phyloP scores from a whole-genome alignment of 1,284 basidiomycete species.

The Papiliotrema laurentii region DNA sequence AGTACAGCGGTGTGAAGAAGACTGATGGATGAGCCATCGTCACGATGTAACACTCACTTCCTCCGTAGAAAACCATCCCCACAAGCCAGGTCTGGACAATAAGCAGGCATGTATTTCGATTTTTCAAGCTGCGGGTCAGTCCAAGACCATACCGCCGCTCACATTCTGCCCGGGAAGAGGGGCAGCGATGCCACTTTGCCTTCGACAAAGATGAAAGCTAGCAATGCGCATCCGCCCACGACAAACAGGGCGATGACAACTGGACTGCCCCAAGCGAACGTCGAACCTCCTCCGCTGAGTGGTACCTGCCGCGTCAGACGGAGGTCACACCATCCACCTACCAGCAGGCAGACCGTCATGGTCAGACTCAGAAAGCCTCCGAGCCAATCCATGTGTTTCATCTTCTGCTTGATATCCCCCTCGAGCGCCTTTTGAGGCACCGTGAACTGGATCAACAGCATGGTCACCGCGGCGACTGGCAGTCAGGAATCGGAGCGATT shows the following conservation, averaged over 20 bases:
- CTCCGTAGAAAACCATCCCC: slow-evolving; percentile 30
- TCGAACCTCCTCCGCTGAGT: slow-evolving; percentile 33
- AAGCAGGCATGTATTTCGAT: slow-evolving; percentile 27
- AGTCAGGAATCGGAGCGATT: no score
- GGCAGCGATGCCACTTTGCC: slow-evolving; percentile 24
- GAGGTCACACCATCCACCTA: background rate
- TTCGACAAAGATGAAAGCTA: slow-evolving; percentile 23
- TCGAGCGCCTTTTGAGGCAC: slow-evolving; percentile 24
- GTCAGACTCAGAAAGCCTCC: slow-evolving; percentile 21
- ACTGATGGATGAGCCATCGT: slow-evolving; percentile 1
- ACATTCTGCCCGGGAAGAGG: slow-evolving; percentile 24
- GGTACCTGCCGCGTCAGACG: slow-evolving; percentile 17
- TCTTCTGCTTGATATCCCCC: slow-evolving; percentile 21
- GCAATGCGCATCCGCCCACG: slow-evolving; percentile 11
- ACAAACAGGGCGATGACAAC: slow-evolving; percentile 29
- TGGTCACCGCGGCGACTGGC: slow-evolving; percentile 17
- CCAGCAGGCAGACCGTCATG: slow-evolving; percentile 25
- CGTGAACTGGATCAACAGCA: slow-evolving; percentile 24
- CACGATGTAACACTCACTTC: slow-evolving; percentile 9
- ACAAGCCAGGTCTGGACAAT: slow-evolving; percentile 25
- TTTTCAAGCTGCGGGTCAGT: slow-evolving; percentile 9
- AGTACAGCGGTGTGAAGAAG: slow-evolving; percentile 26
- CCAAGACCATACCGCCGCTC: background rate
- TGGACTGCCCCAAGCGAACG: slow-evolving; percentile 30
- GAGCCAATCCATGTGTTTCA: slow-evolving; percentile 22